Conservation (phyloP, 352 stramenopile genomes). For the Pythium utonaiense region DNA sequence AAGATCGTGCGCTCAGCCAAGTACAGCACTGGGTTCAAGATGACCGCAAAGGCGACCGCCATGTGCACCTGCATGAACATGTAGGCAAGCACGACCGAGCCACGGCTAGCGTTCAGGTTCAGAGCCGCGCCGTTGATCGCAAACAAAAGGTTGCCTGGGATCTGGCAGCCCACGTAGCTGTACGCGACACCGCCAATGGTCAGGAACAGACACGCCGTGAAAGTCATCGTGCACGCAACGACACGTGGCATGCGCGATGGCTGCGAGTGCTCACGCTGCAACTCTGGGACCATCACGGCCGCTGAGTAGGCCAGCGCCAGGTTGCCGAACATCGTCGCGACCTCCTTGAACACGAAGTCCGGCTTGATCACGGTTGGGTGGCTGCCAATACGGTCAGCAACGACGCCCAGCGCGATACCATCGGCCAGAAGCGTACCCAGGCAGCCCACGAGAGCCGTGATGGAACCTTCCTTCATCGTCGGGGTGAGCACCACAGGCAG, state of each 20-base stretch:
- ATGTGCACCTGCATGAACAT: slow-evolving; percentile 53
- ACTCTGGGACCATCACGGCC: slow-evolving; percentile 18
- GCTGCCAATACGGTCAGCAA: slow-evolving; percentile 14
- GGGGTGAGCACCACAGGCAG: slow-evolving; percentile 23
- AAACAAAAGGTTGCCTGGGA: slow-evolving; percentile 29
- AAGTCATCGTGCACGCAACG: slow-evolving; percentile 16
- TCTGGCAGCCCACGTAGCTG: slow-evolving; percentile 23
- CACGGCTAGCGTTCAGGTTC: slow-evolving; percentile 38
- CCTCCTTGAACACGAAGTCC: slow-evolving; percentile 16
- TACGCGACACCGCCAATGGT: slow-evolving; percentile 22
- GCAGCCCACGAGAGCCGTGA: slow-evolving; percentile 17
- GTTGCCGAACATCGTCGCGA: slow-evolving; percentile 25
- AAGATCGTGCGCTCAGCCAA: slow-evolving; percentile 24
- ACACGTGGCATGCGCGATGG: slow-evolving; percentile 27
- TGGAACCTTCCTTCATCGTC: slow-evolving; percentile 26
- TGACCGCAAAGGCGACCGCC: slow-evolving; percentile 32
- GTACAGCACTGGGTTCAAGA: slow-evolving; percentile 25
- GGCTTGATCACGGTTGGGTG: slow-evolving; percentile 9
- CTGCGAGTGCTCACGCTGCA: slow-evolving; percentile 26
- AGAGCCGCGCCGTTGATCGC: slow-evolving; percentile 41
- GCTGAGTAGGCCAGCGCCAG: slow-evolving; percentile 6
- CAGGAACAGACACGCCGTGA: slow-evolving; percentile 26
- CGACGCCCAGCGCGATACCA: slow-evolving; percentile 15
- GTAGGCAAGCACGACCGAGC: slow-evolving; percentile 46
- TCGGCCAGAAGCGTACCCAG: slow-evolving; percentile 28